A percentile compares a stretch with the other conserved stretches of the same genome.
Evolutionary conservation across 345 rosid species (phyloP).

Genomic region (Aquilaria malaccensis): DNA sequence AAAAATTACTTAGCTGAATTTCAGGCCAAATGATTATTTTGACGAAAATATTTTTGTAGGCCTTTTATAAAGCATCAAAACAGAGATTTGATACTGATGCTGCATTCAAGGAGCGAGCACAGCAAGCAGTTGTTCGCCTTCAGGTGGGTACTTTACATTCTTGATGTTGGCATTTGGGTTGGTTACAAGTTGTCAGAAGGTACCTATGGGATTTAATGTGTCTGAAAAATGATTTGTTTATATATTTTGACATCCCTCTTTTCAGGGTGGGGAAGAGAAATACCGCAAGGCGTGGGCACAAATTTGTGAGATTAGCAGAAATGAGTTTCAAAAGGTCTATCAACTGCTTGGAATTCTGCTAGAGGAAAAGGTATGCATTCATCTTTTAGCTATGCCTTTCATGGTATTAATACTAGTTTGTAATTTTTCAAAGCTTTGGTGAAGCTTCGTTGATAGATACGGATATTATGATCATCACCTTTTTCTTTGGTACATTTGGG

Average conservation of each 20-base stretch:
- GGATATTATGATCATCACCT: no score
- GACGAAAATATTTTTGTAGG: conserved; percentile 23
- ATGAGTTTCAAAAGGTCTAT: conserved; percentile 77
- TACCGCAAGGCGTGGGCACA: conserved; percentile 80
- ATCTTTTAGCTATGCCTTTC: background rate
- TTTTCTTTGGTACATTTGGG: no score
- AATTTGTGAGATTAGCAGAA: conserved; percentile 51
- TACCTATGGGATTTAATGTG: background rate
- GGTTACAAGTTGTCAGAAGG: background rate
- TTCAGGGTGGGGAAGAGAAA: conserved; percentile 74
- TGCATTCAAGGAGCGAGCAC: conserved; percentile 83
- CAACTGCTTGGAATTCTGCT: conserved; percentile 65
- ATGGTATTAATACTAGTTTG: no score
- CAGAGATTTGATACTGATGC: conserved; percentile 62
- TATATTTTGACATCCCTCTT: conserved; percentile 3
- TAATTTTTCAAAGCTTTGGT: no score
- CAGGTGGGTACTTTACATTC: conserved; percentile 45
- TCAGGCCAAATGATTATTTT: no score
- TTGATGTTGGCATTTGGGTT: background rate
- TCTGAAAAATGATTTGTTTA: background rate
- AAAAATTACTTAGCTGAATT: no score
- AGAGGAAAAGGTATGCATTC: conserved; percentile 70
- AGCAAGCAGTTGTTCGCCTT: conserved; percentile 83
- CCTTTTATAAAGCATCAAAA: conserved; percentile 82
- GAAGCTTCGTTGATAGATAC: no score